Conservation (phyloP, 208 protist species). For the Trypanosoma boissoni region DNA sequence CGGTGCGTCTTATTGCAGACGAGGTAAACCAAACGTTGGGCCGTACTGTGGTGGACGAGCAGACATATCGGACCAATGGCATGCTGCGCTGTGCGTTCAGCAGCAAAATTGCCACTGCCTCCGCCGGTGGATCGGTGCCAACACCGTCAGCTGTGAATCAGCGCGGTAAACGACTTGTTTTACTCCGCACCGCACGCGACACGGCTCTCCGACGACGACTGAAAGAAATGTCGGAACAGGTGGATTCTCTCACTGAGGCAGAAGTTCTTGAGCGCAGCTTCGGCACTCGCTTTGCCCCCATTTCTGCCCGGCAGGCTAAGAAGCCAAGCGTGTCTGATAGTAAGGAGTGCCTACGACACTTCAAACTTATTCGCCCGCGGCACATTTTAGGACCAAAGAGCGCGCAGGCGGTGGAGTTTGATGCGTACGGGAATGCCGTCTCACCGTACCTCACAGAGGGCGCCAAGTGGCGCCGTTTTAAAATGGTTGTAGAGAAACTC, state of each 20-base stretch:
- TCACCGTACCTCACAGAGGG: conserved; percentile 66
- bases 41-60: conserved; percentile 55
- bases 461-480: conserved; percentile 74
- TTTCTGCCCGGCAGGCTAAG: conserved; percentile 10
- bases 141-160: not conserved
- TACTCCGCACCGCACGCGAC: conserved; percentile 42
- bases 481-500: conserved; percentile 53
- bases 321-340: too few species aligned
- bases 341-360: conserved; percentile 26
- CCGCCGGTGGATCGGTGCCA: not conserved
- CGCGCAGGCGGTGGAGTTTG: conserved; percentile 55
- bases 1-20: conserved; percentile 70
- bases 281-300: conserved; percentile 40
- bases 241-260: conserved; percentile 57
- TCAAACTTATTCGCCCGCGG: conserved; percentile 48
- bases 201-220: conserved; percentile 49
- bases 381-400: conserved; percentile 53
- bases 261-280: conserved; percentile 73
- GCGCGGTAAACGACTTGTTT: conserved; percentile 36
- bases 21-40: conserved; percentile 76
- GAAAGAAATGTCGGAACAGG: conserved; percentile 40
- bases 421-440: conserved; percentile 77
- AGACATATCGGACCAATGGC: conserved; percentile 67
- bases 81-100: conserved; percentile 84
- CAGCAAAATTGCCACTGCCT: conserved; percentile 37